Percentiles rank a stretch among this genome's conserved stretches.
These are phyloP conservation scores for Daedaleopsis nitida DNA, from an alignment of 768 basidiomycete species.

Conservation along the genomic window DNA sequence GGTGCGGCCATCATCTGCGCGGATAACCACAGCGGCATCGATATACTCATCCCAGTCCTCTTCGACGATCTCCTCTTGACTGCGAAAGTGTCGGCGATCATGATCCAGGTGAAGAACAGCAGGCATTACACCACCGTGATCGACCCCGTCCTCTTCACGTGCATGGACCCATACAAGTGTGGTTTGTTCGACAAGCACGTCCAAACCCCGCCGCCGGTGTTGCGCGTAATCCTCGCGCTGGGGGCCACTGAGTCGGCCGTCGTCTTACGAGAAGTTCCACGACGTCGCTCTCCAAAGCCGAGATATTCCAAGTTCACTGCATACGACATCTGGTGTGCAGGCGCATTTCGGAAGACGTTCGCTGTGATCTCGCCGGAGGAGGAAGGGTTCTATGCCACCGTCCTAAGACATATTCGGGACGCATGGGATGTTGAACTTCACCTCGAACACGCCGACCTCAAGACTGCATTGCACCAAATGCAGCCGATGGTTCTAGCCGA, in stretches of 20 bases:
- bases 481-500: background rate
- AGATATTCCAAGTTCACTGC: constrained; percentile 7
- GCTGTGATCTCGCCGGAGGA: background rate
- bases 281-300: background rate
- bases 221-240: constrained; percentile 28
- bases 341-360: constrained; percentile 3
- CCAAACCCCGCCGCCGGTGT: constrained; percentile 17
- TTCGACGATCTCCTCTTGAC: constrained; percentile 7
- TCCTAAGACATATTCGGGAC: background rate
- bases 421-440: background rate
- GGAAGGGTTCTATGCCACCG: background rate
- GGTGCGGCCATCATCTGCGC: constrained; percentile 34
- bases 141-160: constrained; percentile 21
- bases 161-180: constrained; percentile 29
- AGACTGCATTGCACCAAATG: background rate
- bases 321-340: constrained; percentile 22
- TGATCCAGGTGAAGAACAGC: constrained; percentile 32
- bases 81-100: constrained; percentile 21
- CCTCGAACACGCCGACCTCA: background rate
- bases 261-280: too few species aligned
- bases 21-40: constrained; percentile 25
- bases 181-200: constrained; percentile 20
- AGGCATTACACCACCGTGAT: constrained; percentile 11
- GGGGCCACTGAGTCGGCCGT: background rate
- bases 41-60: constrained; percentile 31